Percentiles rank a stretch among this genome's conserved stretches.
Evolutionary conservation across 192 early-diverging fungal genomes (phyloP).

Genomic region (Backusella tuberculispora): DNA sequence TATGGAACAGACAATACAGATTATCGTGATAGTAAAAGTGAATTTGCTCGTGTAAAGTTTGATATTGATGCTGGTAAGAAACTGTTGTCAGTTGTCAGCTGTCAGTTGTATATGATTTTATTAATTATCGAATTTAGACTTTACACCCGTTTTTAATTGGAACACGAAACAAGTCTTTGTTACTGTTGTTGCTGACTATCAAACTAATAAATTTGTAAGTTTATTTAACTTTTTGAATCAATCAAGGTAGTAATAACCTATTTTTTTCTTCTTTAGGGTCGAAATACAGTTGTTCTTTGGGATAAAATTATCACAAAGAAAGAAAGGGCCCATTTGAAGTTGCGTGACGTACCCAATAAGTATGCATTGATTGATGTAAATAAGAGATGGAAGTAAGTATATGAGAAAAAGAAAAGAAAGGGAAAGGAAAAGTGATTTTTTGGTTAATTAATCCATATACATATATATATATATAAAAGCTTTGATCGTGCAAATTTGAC

Average conservation of each 20-base stretch:
- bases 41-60: slow-evolving; percentile 67
- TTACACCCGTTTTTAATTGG: slow-evolving; percentile 82
- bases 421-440: slow-evolving; percentile 15
- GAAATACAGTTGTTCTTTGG: slow-evolving; percentile 84
- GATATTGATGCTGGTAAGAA: slow-evolving; percentile 69
- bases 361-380: slow-evolving; percentile 75
- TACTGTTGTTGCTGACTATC: slow-evolving; percentile 76
- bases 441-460: background rate
- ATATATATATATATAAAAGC: slow-evolving; percentile 19
- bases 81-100: background rate
- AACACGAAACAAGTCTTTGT: slow-evolving; percentile 92
- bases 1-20: slow-evolving; percentile 58
- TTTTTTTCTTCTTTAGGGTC: slow-evolving; percentile 44
- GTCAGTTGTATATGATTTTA: background rate
- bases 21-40: slow-evolving; percentile 56
- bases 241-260: background rate
- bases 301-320: slow-evolving; percentile 78
- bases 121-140: slow-evolving; percentile 56
- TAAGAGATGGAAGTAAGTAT: slow-evolving; percentile 66
- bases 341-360: slow-evolving; percentile 61
- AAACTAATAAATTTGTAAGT: slow-evolving; percentile 67
- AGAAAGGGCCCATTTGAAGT: slow-evolving; percentile 61
- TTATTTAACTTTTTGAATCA: too few relatives aligned
- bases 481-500: slow-evolving; percentile 70
- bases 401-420: background rate